These are phyloP conservation scores for Boehmeria nivea DNA, from an alignment of 306 rosid genomes.

Conservation along the genomic window DNA sequence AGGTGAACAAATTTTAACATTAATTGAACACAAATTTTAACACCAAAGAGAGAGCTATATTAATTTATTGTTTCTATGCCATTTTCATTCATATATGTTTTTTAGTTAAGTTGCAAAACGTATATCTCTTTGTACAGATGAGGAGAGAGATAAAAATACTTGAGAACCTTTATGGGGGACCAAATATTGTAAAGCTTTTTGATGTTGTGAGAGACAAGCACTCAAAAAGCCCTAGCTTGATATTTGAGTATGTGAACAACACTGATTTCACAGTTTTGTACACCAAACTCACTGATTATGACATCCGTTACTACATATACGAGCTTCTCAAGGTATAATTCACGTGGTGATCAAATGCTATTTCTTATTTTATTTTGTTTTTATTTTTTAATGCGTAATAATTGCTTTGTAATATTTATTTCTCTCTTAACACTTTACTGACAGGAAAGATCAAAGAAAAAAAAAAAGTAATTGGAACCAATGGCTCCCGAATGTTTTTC, in stretches of 20 bases:
- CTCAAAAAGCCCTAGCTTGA: constrained; percentile 85
- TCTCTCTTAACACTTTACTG: no score
- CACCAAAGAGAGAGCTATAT: no score
- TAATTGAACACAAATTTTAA: no score
- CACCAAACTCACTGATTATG: constrained; percentile 80
- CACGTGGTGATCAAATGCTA: no score
- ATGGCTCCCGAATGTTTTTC: no score
- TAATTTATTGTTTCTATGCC: no score
- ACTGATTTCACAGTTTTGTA: constrained; percentile 87
- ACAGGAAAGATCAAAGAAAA: no score
- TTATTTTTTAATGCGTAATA: no score
- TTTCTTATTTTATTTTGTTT: constrained; percentile 18
- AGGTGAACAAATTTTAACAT: constrained; percentile 40
- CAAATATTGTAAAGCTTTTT: constrained; percentile 83
- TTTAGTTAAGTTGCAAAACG: no score
- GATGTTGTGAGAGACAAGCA: constrained; percentile 86
- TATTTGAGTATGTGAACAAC: constrained; percentile 87
- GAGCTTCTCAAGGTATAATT: constrained; percentile 90
- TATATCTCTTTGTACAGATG: constrained; percentile 50
- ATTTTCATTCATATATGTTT: no score
- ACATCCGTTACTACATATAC: constrained; percentile 87
- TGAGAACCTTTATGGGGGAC: constrained; percentile 91
- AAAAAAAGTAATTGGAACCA: no score
- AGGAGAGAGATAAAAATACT: constrained; percentile 91
- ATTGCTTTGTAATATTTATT: no score